These are phyloP conservation scores for Sarocladiaceae sp. DNA, from an alignment of 2,329 filamentous ascomycete genomes.

Conservation along the genomic window DNA sequence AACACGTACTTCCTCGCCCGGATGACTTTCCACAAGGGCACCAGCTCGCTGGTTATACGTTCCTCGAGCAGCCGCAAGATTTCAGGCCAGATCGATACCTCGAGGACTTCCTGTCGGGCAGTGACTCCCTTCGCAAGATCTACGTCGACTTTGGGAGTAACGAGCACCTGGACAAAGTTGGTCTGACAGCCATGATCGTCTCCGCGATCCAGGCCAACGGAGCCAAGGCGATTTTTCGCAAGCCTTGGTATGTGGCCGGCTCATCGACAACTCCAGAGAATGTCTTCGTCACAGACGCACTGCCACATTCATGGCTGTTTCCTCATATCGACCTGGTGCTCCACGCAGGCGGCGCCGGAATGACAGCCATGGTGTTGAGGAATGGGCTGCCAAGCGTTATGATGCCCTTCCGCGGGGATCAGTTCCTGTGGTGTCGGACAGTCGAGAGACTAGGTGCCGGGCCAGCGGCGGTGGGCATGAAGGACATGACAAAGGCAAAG, in stretches of 20 bases:
- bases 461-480: neutral
- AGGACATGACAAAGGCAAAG: neutral
- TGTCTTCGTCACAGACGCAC: constrained; percentile 1
- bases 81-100: neutral
- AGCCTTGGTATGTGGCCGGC: neutral
- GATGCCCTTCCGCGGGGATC: neutral
- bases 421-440: neutral
- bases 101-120: neutral
- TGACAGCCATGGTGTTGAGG: neutral
- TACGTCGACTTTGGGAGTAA: constrained; percentile 5
- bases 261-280: neutral
- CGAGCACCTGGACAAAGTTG: neutral
- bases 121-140: neutral
- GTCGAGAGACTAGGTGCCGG: neutral
- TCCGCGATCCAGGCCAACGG: neutral
- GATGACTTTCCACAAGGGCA: neutral
- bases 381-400: neutral
- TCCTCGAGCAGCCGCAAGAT: neutral
- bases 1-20: neutral
- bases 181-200: neutral
- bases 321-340: neutral
- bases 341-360: neutral
- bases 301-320: neutral
- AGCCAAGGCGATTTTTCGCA: neutral
- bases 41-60: neutral